Conservation (phyloP, 306 rosid genomes). For the Delonix regia region DNA sequence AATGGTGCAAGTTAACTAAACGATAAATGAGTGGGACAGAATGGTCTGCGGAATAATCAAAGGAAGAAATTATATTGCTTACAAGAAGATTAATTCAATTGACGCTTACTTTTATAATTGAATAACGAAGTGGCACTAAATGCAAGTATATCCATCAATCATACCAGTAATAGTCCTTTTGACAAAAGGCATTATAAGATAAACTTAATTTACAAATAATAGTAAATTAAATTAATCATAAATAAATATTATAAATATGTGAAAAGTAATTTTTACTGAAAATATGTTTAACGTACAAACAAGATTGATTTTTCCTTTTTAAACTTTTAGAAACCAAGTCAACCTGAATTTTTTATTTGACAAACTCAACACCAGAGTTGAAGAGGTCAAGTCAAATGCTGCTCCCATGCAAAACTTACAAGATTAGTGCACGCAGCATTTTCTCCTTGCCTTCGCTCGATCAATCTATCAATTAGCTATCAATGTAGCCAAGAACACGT, state of each 20-base stretch:
- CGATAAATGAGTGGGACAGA: background rate
- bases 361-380: background rate
- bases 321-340: background rate
- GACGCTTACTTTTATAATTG: too few relatives aligned
- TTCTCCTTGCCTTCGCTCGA: slow-evolving; percentile 28
- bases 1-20: slow-evolving; percentile 5
- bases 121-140: background rate
- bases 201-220: background rate
- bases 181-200: background rate
- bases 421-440: slow-evolving; percentile 12
- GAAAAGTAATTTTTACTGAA: background rate
- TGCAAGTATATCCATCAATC: background rate
- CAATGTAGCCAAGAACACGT: slow-evolving; percentile 24
- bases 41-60: background rate
- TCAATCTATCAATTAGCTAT: slow-evolving; percentile 5
- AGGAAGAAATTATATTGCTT: background rate
- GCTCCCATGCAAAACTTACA: slow-evolving; percentile 28
- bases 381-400: slow-evolving; percentile 2
- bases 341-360: background rate
- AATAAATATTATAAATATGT: background rate
- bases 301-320: too few relatives aligned
- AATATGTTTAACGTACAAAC: background rate
- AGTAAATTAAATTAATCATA: background rate
- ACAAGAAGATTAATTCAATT: too few relatives aligned
- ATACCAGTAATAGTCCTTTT: too few relatives aligned